A percentile compares a stretch with the other conserved stretches of the same genome.
Conservation (phyloP, 768 basidiomycete genomes). For the Tubosaeta sp. region DNA sequence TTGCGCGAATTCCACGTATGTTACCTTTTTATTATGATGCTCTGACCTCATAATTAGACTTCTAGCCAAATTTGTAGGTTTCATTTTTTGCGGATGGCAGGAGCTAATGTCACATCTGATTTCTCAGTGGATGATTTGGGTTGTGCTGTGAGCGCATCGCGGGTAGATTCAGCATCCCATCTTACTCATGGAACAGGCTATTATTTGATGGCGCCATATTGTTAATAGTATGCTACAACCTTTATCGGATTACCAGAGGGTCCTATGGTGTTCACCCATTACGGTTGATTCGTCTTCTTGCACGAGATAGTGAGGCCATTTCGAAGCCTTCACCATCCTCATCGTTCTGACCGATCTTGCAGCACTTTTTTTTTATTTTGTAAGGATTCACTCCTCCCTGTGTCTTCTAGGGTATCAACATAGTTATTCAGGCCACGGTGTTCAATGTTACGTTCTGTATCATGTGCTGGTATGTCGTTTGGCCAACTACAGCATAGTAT, state of each 20-base stretch:
- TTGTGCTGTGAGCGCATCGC: constrained; percentile 11
- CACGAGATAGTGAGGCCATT: constrained; percentile 19
- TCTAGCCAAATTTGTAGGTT: constrained; percentile 10
- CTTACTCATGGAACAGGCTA: constrained; percentile 10
- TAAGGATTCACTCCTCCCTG: constrained; percentile 1
- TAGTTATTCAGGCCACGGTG: constrained; percentile 8
- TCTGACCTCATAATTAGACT: neutral
- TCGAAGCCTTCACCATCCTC: neutral
- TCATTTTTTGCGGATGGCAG: neutral
- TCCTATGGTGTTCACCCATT: neutral
- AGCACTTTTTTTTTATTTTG: constrained; percentile 18
- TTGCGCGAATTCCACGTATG: constrained; percentile 8
- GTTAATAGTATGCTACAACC: neutral
- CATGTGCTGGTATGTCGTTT: constrained; percentile 16
- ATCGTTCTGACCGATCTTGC: neutral
- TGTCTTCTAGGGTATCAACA: neutral
- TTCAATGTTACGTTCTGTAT: constrained; percentile 13
- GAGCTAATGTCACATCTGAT: neutral
- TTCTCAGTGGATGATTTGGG: constrained; percentile 3
- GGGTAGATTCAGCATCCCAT: neutral
- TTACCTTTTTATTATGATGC: neutral
- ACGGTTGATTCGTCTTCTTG: constrained; percentile 10
- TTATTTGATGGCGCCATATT: constrained; percentile 1
- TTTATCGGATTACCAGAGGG: neutral
- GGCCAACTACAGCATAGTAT: too few relatives aligned